Percentiles rank a stretch among this genome's conserved stretches.
Conservation (phyloP, 2,329 filamentous ascomycete genomes). For the Hymenoscyphus linearis region DNA sequence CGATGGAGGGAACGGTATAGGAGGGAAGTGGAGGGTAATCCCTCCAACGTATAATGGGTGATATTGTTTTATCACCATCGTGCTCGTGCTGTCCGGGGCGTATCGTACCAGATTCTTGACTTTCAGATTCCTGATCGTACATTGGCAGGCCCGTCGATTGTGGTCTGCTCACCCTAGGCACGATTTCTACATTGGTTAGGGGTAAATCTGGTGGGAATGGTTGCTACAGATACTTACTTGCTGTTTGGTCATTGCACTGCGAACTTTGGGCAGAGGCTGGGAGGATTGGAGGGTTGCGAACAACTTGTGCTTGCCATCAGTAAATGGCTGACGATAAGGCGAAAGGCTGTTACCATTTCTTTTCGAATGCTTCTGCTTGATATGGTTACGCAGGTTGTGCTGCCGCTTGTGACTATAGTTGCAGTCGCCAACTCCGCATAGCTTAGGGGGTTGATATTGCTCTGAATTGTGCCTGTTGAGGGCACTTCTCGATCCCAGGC, state of each 20-base stretch:
- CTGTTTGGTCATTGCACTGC: background rate
- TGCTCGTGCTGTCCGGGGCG: background rate
- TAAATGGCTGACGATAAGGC: background rate
- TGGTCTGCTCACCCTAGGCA: background rate
- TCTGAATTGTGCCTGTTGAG: background rate
- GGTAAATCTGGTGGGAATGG: background rate
- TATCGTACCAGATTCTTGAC: background rate
- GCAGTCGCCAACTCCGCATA: background rate
- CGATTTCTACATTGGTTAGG: background rate
- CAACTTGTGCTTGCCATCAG: background rate
- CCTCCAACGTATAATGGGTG: background rate
- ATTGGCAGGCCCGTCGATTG: background rate
- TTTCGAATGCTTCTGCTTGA: background rate
- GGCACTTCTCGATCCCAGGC: background rate
- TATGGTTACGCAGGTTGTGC: background rate
- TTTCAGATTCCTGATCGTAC: background rate
- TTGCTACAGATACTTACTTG: background rate
- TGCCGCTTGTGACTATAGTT: background rate
- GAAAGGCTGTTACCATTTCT: background rate
- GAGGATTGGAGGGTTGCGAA: background rate
- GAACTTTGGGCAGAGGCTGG: background rate
- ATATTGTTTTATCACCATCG: background rate
- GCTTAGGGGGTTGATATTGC: background rate
- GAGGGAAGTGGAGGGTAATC: background rate
- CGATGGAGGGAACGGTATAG: background rate